Percentiles rank a stretch among this genome's conserved stretches.
Evolutionary conservation across 805 yeast genomes (phyloP).

Genomic region (Millerozyma acaciae): DNA sequence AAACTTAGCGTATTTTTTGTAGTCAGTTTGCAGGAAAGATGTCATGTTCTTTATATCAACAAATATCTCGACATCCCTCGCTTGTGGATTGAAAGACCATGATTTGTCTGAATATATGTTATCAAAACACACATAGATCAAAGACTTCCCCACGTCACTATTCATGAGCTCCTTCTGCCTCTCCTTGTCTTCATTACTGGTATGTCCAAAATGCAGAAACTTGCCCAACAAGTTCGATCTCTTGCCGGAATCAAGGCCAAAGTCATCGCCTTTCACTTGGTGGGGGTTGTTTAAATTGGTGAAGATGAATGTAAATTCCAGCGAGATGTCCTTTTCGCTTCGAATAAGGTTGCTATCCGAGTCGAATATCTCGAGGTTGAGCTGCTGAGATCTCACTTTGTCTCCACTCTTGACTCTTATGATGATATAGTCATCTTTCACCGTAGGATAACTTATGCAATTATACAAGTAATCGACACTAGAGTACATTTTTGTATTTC

Average conservation of each 20-base stretch:
- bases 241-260: conserved; percentile 3
- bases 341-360: conserved; percentile 34
- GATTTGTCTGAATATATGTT: conserved; percentile 38
- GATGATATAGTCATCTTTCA: conserved; percentile 35
- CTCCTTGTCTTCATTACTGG: conserved; percentile 4
- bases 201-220: conserved; percentile 2
- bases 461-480: conserved; percentile 26
- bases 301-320: conserved; percentile 32
- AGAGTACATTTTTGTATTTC: conserved; percentile 27
- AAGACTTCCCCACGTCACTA: conserved; percentile 21
- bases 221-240: conserved; percentile 8
- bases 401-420: conserved; percentile 30
- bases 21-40: conserved; percentile 33
- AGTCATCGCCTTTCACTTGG: conserved; percentile 11
- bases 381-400: conserved; percentile 26
- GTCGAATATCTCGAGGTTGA: conserved; percentile 36
- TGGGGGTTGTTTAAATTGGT: conserved; percentile 29
- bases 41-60: conserved; percentile 35
- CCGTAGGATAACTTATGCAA: conserved; percentile 35
- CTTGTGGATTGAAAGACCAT: conserved; percentile 36
- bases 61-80: conserved; percentile 28
- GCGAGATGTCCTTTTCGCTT: conserved; percentile 23
- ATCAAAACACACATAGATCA: conserved; percentile 39
- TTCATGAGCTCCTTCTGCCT: conserved; percentile 14
- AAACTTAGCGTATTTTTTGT: conserved; percentile 31